Percentiles rank a stretch among this genome's conserved stretches.
These are phyloP conservation scores for Eimeria necatrix DNA, from an alignment of 169 alveolate species.

Conservation along the genomic window DNA sequence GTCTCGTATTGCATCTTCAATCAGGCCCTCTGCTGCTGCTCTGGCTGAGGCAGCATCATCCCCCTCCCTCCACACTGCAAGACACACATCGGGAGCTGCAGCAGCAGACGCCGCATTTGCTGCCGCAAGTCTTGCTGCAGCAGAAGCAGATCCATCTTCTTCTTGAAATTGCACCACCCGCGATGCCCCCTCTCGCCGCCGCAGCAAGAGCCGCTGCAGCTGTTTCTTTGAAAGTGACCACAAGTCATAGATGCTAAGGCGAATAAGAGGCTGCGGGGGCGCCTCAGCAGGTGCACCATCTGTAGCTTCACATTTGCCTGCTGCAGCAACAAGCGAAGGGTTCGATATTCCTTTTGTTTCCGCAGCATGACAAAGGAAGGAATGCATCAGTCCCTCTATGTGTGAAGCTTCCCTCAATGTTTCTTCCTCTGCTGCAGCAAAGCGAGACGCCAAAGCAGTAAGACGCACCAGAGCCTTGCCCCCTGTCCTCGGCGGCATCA, in stretches of 20 bases:
- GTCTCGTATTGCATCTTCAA: slow-evolving; percentile 59
- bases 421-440: slow-evolving; percentile 48
- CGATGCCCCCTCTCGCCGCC: slow-evolving; percentile 36
- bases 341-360: not conserved
- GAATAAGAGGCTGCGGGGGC: slow-evolving; percentile 32
- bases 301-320: not conserved
- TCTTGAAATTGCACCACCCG: not conserved
- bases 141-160: not conserved
- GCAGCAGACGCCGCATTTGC: not conserved
- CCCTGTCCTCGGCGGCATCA: slow-evolving; percentile 40
- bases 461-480: slow-evolving; percentile 46
- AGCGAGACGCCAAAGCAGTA: slow-evolving; percentile 59
- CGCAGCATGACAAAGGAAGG: not conserved
- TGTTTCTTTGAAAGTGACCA: slow-evolving; percentile 65
- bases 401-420: slow-evolving; percentile 60
- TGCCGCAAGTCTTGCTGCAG: slow-evolving; percentile 14
- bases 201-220: slow-evolving; percentile 71
- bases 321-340: not conserved
- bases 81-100: slow-evolving; percentile 60
- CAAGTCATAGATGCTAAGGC: slow-evolving; percentile 64
- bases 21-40: slow-evolving; percentile 60
- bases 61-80: slow-evolving; percentile 74
- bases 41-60: slow-evolving; percentile 59
- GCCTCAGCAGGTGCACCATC: not conserved
- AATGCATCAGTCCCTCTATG: slow-evolving; percentile 64